Percentiles rank a stretch among this genome's conserved stretches.
These are phyloP conservation scores for Hawksworthiomyces lignivorus DNA, from an alignment of 2,329 filamentous ascomycete genomes.

Conservation along the genomic window DNA sequence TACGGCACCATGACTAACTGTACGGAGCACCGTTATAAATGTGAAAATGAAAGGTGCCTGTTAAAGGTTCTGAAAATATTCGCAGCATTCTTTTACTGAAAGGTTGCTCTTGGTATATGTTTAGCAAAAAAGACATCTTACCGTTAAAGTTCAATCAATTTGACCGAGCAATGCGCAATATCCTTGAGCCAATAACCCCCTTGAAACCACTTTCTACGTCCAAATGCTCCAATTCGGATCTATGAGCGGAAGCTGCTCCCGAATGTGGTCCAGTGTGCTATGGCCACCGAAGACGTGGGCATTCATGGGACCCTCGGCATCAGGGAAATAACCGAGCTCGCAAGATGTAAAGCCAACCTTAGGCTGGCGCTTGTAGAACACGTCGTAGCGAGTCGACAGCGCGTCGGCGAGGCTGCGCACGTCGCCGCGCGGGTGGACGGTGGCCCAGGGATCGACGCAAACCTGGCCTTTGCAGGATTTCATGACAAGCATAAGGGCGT, in stretches of 20 bases:
- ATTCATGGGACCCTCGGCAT: conserved; percentile 41
- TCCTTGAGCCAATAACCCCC: no score
- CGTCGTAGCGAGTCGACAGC: conserved; percentile 38
- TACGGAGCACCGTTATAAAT: no score
- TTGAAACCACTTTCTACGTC: no score
- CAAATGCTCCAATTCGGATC: conserved; percentile 3
- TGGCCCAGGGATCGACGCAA: conserved; percentile 48
- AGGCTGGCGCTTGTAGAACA: conserved; percentile 41
- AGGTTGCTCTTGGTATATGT: no score
- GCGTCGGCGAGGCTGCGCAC: conserved; percentile 45
- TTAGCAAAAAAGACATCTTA: no score
- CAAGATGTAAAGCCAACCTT: conserved; percentile 46
- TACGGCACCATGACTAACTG: no score
- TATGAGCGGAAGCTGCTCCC: neutral
- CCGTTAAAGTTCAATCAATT: no score
- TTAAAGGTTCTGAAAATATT: no score
- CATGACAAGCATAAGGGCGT: conserved; percentile 49
- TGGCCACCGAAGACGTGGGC: conserved; percentile 1
- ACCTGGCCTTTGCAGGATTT: conserved; percentile 49
- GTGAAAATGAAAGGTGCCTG: no score
- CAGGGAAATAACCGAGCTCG: conserved; percentile 45
- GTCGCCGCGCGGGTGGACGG: conserved; percentile 43
- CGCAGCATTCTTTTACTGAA: no score
- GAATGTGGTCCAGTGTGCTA: neutral
- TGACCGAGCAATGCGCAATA: no score